A percentile compares a stretch with the other conserved stretches of the same genome.
Evolutionary conservation across 2,329 filamentous ascomycete genomes (phyloP).

Genomic region (Colletotrichum cuscutae): DNA sequence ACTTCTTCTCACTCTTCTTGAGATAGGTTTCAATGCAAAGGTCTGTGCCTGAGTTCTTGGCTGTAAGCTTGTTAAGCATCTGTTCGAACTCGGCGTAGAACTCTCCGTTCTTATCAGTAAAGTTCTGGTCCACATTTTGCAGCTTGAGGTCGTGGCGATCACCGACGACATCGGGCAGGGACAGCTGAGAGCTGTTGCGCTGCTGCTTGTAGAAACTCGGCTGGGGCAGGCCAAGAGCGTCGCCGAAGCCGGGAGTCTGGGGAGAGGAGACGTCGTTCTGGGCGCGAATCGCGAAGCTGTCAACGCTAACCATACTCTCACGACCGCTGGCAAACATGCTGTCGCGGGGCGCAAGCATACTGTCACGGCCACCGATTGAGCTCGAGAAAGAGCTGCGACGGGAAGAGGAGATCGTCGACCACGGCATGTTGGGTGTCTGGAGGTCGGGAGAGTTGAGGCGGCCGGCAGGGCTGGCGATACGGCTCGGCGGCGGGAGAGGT

Average conservation of each 20-base stretch:
- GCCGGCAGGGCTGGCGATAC: conserved; percentile 27
- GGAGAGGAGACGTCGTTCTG: conserved; percentile 27
- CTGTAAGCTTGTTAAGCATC: conserved; percentile 63
- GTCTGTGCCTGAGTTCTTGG: conserved; percentile 65
- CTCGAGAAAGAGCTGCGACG: conserved; percentile 33
- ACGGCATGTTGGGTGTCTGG: conserved; percentile 25
- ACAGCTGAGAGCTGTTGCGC: conserved; percentile 58
- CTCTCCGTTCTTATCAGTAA: conserved; percentile 71
- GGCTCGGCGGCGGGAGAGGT: conserved; percentile 24
- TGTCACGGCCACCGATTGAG: conserved; percentile 21
- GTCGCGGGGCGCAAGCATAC: conserved; percentile 11
- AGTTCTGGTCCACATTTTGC: conserved; percentile 75
- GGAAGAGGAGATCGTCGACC: conserved; percentile 28
- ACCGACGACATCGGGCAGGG: conserved; percentile 66
- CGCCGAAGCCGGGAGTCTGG: conserved; percentile 18
- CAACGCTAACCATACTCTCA: conserved; percentile 37
- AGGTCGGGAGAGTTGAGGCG: conserved; percentile 30
- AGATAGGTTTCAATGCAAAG: conserved; percentile 75
- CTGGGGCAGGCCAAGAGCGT: conserved; percentile 25
- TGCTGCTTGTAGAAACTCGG: conserved; percentile 40
- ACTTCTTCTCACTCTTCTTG: conserved; percentile 73
- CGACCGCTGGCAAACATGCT: conserved; percentile 13
- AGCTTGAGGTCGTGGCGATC: conserved; percentile 71
- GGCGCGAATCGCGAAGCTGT: conserved; percentile 41
- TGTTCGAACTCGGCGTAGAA: conserved; percentile 69